A percentile compares a stretch with the other conserved stretches of the same genome.
Conservation (phyloP, 768 basidiomycete genomes). For the Collybia sordida region DNA sequence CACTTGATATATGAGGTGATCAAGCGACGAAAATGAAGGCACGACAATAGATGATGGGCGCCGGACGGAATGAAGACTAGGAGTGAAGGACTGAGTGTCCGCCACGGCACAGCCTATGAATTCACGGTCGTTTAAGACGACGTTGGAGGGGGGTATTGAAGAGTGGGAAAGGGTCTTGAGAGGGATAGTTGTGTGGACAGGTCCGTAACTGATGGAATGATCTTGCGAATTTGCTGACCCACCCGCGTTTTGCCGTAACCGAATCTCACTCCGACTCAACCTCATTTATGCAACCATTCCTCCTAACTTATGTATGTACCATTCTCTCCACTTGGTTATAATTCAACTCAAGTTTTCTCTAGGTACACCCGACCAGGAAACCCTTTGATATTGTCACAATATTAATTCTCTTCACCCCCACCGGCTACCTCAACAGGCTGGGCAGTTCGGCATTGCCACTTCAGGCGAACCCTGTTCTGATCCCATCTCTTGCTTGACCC, state of each 20-base stretch:
- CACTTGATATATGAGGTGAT: slow-evolving; percentile 8
- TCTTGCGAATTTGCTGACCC: slow-evolving; percentile 21
- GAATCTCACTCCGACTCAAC: slow-evolving; percentile 14
- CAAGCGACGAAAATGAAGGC: slow-evolving; percentile 6
- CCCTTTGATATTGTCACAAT: too few relatives aligned
- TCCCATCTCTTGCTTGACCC: too few relatives aligned
- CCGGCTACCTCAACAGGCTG: too few relatives aligned
- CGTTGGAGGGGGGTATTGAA: slow-evolving; percentile 16
- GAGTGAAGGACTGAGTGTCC: slow-evolving; percentile 4
- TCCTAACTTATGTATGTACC: too few relatives aligned
- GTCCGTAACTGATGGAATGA: slow-evolving; percentile 22
- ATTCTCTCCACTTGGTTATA: background rate
- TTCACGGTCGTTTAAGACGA: slow-evolving; percentile 21
- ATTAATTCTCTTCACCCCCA: too few relatives aligned
- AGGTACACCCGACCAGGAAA: too few relatives aligned
- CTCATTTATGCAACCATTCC: background rate
- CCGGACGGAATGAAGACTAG: background rate
- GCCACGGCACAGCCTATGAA: slow-evolving; percentile 8
- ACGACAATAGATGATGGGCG: background rate
- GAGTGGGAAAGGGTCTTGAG: slow-evolving; percentile 21
- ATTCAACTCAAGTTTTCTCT: too few relatives aligned
- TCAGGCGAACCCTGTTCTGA: too few relatives aligned
- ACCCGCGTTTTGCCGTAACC: slow-evolving; percentile 19
- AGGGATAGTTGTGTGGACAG: slow-evolving; percentile 21
- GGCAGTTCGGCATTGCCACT: too few relatives aligned